Evolutionary conservation across 768 basidiomycete species (phyloP).

Genomic region (Fomitopsis pulvina): DNA sequence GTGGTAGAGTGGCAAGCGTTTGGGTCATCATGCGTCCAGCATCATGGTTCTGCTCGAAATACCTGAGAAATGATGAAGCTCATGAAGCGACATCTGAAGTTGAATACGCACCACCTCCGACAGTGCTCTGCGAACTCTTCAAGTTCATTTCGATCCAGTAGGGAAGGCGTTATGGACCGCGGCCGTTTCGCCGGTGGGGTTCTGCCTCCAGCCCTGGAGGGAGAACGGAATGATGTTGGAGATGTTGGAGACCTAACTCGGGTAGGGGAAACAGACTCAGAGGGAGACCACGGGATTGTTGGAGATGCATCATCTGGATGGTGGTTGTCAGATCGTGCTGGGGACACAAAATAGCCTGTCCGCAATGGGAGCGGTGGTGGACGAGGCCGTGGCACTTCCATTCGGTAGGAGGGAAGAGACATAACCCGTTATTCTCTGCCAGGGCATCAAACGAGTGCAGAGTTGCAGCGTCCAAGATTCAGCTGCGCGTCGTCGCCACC

Average conservation of each 20-base stretch:
- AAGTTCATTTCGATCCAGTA: constrained; percentile 57
- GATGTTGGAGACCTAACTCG: constrained; percentile 49
- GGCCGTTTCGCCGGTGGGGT: constrained; percentile 53
- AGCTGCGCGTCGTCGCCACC: too few relatives aligned
- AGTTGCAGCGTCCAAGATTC: too few relatives aligned
- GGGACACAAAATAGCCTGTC: constrained; percentile 40
- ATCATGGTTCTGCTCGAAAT: constrained; percentile 75
- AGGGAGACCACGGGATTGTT: constrained; percentile 49
- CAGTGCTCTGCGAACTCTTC: constrained; percentile 76
- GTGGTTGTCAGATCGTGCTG: constrained; percentile 37
- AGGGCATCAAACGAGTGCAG: constrained; percentile 1
- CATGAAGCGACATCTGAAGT: constrained; percentile 6
- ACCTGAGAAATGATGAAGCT: constrained; percentile 42
- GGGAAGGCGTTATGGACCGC: constrained; percentile 66
- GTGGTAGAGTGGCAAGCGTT: constrained; percentile 69
- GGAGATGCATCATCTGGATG: constrained; percentile 73
- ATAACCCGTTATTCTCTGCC: constrained; percentile 29
- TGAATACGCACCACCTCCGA: constrained; percentile 57
- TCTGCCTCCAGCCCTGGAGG: constrained; percentile 43
- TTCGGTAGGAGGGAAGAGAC: constrained; percentile 57
- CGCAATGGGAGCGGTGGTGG: constrained; percentile 49
- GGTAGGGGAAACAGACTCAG: constrained; percentile 39
- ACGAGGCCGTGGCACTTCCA: constrained; percentile 58
- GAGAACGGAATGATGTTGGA: constrained; percentile 44
- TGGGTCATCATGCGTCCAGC: constrained; percentile 78